Evolutionary conservation across 1,284 basidiomycete genomes (phyloP).

Genomic region (Pseudozyma pruni): DNA sequence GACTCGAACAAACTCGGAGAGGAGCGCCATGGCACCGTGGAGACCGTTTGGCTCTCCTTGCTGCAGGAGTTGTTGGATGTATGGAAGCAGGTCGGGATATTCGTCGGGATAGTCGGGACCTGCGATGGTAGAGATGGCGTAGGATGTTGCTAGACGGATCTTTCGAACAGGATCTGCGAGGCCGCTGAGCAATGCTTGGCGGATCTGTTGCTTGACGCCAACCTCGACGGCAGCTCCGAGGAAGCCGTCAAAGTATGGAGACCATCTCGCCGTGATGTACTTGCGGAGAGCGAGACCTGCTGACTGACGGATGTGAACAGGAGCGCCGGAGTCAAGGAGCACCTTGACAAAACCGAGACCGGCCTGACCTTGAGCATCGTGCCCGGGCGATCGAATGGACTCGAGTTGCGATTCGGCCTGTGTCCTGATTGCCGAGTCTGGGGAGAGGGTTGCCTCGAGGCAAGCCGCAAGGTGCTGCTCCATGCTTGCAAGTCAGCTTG

Average conservation of each 20-base stretch:
- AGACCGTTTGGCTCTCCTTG: conserved; percentile 35
- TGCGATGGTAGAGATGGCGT: conserved; percentile 56
- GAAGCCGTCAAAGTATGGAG: conserved; percentile 56
- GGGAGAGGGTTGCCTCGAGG: conserved; percentile 50
- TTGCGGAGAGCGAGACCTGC: conserved; percentile 58
- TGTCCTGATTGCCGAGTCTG: conserved; percentile 30
- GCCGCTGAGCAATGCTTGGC: conserved; percentile 45
- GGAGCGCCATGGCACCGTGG: conserved; percentile 61
- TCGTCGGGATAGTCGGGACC: conserved; percentile 65
- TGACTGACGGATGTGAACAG: conserved; percentile 54
- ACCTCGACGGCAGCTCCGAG: conserved; percentile 45
- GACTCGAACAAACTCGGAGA: conserved; percentile 61
- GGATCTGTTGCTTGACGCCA: conserved; percentile 53
- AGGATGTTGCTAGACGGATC: conserved; percentile 56
- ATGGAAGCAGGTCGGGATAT: conserved; percentile 59
- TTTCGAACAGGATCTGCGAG: conserved; percentile 53
- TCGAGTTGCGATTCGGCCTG: conserved; percentile 49
- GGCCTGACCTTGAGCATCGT: conserved; percentile 27
- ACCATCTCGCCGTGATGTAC: conserved; percentile 62
- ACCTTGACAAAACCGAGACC: conserved; percentile 45
- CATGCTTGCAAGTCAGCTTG: conserved; percentile 9
- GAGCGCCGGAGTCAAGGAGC: conserved; percentile 21
- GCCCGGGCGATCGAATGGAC: conserved; percentile 30
- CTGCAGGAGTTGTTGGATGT: conserved; percentile 47
- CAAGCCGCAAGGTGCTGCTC: conserved; percentile 45